Conservation (phyloP, 345 rosid species). For the Eucalyptus leucophloia region DNA sequence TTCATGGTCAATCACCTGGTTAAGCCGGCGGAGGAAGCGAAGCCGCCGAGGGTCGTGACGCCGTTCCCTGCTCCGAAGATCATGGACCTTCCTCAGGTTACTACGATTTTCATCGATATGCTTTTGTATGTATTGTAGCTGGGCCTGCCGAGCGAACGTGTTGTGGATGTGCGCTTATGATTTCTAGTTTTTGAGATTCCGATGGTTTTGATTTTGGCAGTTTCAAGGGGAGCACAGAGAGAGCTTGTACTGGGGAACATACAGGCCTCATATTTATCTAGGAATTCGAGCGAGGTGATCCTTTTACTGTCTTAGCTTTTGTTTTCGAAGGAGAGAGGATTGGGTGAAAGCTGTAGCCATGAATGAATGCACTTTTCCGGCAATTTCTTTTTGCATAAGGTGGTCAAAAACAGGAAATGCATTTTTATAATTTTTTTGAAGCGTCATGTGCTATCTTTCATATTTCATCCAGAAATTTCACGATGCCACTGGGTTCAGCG, state of each 20-base stretch:
- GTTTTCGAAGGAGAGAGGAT: neutral
- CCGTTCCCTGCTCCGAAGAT: constrained; percentile 85
- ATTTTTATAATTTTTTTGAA: neutral
- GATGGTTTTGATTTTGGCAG: constrained; percentile 14
- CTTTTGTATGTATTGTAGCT: neutral
- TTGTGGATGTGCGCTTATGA: neutral
- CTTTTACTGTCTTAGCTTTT: neutral
- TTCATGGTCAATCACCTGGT: constrained; percentile 22
- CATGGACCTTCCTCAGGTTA: constrained; percentile 61
- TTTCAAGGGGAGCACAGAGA: constrained; percentile 87
- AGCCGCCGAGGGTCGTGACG: constrained; percentile 60
- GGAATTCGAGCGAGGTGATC: constrained; percentile 82
- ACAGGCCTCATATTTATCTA: constrained; percentile 77
- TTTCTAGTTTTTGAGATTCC: neutral
- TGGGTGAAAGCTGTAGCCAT: neutral
- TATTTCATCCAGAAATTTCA: neutral
- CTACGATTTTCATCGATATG: neutral
- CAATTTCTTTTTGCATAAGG: neutral
- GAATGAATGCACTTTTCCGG: neutral
- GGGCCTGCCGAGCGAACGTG: neutral
- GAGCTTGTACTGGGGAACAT: constrained; percentile 94
- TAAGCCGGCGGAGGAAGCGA: constrained; percentile 13
- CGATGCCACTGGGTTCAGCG: neutral
- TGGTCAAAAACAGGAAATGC: neutral
- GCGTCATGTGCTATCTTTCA: neutral